These are phyloP conservation scores for Tuber indicum DNA, from an alignment of 495 filamentous ascomycete genomes.

Conservation along the genomic window DNA sequence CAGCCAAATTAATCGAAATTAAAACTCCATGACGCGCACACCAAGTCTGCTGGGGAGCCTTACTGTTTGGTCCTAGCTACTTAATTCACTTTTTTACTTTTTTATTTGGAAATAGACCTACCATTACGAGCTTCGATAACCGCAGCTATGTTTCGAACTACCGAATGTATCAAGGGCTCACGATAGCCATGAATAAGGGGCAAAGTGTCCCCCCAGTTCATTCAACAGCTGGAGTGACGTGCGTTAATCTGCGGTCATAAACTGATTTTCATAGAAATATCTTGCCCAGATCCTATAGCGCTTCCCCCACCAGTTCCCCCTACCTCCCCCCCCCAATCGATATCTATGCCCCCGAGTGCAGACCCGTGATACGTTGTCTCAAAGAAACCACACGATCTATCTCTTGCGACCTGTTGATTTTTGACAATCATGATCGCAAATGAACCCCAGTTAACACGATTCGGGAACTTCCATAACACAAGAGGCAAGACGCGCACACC, in stretches of 20 bases:
- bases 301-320: neutral
- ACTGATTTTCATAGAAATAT: neutral
- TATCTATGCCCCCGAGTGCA: neutral
- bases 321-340: no score
- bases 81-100: neutral
- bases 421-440: neutral
- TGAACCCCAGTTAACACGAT: neutral
- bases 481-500: neutral
- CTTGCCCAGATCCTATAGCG: neutral
- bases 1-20: neutral
- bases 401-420: slow-evolving; percentile 2
- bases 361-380: neutral
- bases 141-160: neutral
- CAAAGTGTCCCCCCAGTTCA: neutral
- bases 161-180: neutral
- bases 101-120: neutral
- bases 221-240: neutral
- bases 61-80: neutral
- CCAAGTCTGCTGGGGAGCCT: neutral
- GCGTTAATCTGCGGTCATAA: neutral
- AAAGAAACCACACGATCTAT: neutral
- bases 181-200: neutral
- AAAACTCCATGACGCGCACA: neutral
- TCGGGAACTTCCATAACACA: neutral
- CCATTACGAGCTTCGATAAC: neutral